A percentile compares a stretch with the other conserved stretches of the same genome.
Evolutionary conservation across 208 protist genomes (phyloP).

Genomic region (Crithidia mellificae): DNA sequence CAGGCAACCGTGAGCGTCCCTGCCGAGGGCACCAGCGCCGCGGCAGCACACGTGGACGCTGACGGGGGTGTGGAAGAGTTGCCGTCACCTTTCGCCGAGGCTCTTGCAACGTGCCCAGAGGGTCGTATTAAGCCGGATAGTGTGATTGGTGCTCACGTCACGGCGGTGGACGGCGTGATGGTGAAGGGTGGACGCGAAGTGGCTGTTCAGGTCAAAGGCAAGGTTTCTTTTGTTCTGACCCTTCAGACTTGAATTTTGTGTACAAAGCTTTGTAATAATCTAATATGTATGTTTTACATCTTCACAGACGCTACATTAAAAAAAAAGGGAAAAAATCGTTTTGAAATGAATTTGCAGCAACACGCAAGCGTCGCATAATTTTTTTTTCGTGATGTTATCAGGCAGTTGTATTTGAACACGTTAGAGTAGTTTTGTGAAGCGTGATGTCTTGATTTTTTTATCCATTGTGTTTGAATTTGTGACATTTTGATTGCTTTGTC

Average conservation of each 20-base stretch:
- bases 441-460: no score
- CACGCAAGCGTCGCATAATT: no score
- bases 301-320: no score
- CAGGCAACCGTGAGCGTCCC: constrained; percentile 11
- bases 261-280: no score
- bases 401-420: no score
- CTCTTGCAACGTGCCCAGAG: neutral
- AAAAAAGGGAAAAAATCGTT: no score
- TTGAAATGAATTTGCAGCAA: no score
- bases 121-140: neutral
- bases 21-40: neutral
- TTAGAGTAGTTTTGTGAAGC: no score
- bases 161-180: constrained; percentile 30
- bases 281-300: no score
- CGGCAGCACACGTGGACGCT: neutral
- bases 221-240: constrained; percentile 10
- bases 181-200: constrained; percentile 40
- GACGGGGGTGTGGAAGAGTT: constrained; percentile 14
- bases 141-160: constrained; percentile 41
- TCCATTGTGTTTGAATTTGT: no score
- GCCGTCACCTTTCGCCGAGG: constrained; percentile 30
- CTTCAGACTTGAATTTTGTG: neutral
- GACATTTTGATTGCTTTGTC: no score
- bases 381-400: no score
- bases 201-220: constrained; percentile 34